phyloP scores from a whole-genome alignment of 805 yeast genomes.

The Wickerhamiella alocasiicola region DNA sequence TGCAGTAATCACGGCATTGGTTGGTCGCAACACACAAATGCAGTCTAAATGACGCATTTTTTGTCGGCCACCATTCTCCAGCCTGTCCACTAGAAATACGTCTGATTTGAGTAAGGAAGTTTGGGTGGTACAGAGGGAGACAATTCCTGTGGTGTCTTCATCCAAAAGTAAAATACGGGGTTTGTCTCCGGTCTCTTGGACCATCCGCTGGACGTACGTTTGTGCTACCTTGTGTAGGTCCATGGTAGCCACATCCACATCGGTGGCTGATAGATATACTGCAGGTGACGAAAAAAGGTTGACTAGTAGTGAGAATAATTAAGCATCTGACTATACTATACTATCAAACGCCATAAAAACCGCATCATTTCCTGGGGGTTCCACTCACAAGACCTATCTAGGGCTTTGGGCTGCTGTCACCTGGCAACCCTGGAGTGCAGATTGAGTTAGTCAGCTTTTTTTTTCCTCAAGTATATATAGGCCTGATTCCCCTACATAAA shows the following conservation, averaged over 20 bases:
- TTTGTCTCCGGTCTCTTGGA: slow-evolving; percentile 26
- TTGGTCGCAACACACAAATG: slow-evolving; percentile 65
- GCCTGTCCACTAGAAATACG: slow-evolving; percentile 62
- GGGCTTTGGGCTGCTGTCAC: no score
- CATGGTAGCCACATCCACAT: slow-evolving; percentile 22
- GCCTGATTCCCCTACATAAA: not conserved
- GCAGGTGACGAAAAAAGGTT: no score
- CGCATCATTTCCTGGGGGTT: no score
- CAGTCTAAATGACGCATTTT: slow-evolving; percentile 72
- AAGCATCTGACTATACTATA: no score
- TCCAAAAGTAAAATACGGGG: slow-evolving; percentile 74
- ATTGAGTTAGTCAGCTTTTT: not conserved
- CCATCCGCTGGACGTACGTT: slow-evolving; percentile 30
- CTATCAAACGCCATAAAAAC: no score
- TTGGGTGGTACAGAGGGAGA: slow-evolving; percentile 85
- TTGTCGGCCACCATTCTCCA: slow-evolving; percentile 47
- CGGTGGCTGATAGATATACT: not conserved
- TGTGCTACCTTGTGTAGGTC: slow-evolving; percentile 29
- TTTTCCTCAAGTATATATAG: slow-evolving; percentile 2
- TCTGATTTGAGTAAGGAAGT: slow-evolving; percentile 70
- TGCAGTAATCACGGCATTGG: slow-evolving; percentile 45
- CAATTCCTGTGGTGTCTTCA: slow-evolving; percentile 61
- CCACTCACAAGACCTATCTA: no score
- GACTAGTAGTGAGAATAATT: no score
- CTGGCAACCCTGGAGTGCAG: not conserved